A percentile compares a stretch with the other conserved stretches of the same genome.
Conservation (phyloP, 1,284 basidiomycete species). For the Cutaneotrichosporon curvatum region DNA sequence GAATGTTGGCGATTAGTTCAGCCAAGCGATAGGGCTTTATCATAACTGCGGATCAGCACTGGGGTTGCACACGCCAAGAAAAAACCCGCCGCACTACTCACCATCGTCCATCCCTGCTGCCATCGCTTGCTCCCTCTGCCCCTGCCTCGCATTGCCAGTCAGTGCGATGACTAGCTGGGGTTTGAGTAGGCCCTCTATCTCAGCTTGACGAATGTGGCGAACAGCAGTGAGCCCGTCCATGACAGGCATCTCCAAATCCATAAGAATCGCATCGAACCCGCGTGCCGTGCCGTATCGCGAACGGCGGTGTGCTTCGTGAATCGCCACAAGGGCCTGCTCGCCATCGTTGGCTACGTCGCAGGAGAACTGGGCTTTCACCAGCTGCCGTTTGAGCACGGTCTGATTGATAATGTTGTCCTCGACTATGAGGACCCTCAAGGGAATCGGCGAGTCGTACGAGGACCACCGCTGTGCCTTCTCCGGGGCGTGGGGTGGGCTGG, state of each 20-base stretch:
- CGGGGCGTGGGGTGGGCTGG: too few relatives aligned
- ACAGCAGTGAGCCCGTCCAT: slow-evolving; percentile 43
- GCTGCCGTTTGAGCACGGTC: slow-evolving; percentile 39
- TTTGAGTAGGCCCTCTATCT: slow-evolving; percentile 24
- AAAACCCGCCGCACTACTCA: too few relatives aligned
- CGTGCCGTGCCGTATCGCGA: background rate
- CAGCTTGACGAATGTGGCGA: slow-evolving; percentile 33
- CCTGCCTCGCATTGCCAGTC: slow-evolving; percentile 37
- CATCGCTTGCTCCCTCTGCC: slow-evolving; percentile 31
- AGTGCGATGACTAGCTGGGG: slow-evolving; percentile 36
- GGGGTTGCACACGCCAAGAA: background rate
- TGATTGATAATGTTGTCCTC: slow-evolving; percentile 46
- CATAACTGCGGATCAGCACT: slow-evolving; percentile 11
- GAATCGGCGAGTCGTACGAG: background rate
- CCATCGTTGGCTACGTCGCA: slow-evolving; percentile 39
- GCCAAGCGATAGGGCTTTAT: slow-evolving; percentile 27
- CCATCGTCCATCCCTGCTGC: slow-evolving; percentile 25
- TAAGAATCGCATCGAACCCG: slow-evolving; percentile 21
- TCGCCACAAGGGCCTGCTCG: slow-evolving; percentile 31
- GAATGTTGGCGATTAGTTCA: slow-evolving; percentile 34
- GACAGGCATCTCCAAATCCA: slow-evolving; percentile 34
- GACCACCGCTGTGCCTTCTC: background rate
- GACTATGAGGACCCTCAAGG: slow-evolving; percentile 17
- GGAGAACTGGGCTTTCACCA: slow-evolving; percentile 30
- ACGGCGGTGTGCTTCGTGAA: slow-evolving; percentile 10